These are phyloP conservation scores for Boeremia exigua DNA, from an alignment of 2,329 filamentous ascomycete genomes.

Conservation along the genomic window DNA sequence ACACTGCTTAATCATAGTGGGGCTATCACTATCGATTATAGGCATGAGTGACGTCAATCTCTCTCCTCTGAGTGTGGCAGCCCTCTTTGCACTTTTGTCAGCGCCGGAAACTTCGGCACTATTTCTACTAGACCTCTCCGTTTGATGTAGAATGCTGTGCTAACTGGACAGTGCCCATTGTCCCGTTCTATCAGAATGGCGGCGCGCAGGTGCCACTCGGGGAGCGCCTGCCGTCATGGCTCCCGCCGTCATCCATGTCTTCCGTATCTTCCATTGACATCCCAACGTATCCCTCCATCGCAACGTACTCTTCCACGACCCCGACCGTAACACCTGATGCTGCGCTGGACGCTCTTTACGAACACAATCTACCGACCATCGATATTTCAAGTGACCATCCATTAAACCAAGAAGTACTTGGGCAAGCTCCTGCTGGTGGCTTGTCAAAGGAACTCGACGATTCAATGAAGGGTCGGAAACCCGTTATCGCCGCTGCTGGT, in stretches of 20 bases:
- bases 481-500: conserved; percentile 42
- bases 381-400: conserved; percentile 35
- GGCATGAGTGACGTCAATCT: conserved; percentile 22
- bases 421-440: conserved; percentile 22
- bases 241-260: conserved; percentile 30
- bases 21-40: conserved; percentile 1
- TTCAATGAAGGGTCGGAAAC: conserved; percentile 47
- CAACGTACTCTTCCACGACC: conserved; percentile 23
- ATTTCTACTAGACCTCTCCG: conserved; percentile 9
- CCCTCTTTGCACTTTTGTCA: conserved; percentile 30
- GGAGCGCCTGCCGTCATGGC: conserved; percentile 32
- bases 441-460: conserved; percentile 25
- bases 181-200: conserved; percentile 44
- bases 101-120: conserved; percentile 37
- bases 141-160: conserved; percentile 27
- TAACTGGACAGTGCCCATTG: conserved; percentile 45
- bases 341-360: conserved; percentile 39
- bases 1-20: conserved; percentile 19
- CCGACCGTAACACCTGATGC: conserved; percentile 20
- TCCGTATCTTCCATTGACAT: conserved; percentile 29
- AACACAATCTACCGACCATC: conserved; percentile 31
- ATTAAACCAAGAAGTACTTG: conserved; percentile 31
- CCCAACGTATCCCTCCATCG: conserved; percentile 34
- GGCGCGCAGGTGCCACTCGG: conserved; percentile 45
- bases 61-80: conserved; percentile 26